Base-by-base conservation (phyloP, 768 basidiomycete genomes). In the Rickenella mellea region DNA sequence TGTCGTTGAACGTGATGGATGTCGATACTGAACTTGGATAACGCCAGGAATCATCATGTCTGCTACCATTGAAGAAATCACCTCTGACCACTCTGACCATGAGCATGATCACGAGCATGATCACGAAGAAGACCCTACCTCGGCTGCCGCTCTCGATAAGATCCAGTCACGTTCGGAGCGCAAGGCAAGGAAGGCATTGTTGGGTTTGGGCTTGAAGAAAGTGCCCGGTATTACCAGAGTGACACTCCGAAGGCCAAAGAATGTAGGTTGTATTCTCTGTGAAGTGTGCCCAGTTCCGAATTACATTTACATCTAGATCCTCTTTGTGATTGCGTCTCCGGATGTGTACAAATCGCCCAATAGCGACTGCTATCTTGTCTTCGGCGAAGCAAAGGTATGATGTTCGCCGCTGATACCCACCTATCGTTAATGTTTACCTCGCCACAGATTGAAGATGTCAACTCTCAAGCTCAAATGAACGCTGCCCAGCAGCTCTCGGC, bases 351-450 rank as follows among this genome's bases (percentile, higher is more conserved):
- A 97, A 73, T 91, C 88, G 39, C 81, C 85, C 31, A 92, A 90
- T 68, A 91, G 89, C 59, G 96, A 99, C 67, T 90, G 86, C 66
- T 97, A 99, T 74, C 90, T 99, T 60, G 92, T 99, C 49, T 99
- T 98, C 55, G 96, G 96, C 50, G 96, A 98, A 72, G 93, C 88
- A 42, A 91, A 91, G 78, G 83, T 83, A 36, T 47, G 54, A 46
- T 48, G 12, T 36, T 5, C 15, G 33, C 2, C 27, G 17, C 31
- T 42, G 15, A 17, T 29, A 12, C 15, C 14, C 20, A 28, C 35
- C 20, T 12, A 8, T 29, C n/a, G 24, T 32, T 22, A 40, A 39
- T 6, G 19, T 5, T 31, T 31, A 29, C 19, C 30, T 19, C 21
- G 12, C 8, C 35, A 3, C 48, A 87, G 84, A 80, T 88, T 51